Evolutionary conservation across 129 eudicot species (phyloP), one percentile per base, ranked within the genome.

Genomic region (Flaveria robusta): DNA sequence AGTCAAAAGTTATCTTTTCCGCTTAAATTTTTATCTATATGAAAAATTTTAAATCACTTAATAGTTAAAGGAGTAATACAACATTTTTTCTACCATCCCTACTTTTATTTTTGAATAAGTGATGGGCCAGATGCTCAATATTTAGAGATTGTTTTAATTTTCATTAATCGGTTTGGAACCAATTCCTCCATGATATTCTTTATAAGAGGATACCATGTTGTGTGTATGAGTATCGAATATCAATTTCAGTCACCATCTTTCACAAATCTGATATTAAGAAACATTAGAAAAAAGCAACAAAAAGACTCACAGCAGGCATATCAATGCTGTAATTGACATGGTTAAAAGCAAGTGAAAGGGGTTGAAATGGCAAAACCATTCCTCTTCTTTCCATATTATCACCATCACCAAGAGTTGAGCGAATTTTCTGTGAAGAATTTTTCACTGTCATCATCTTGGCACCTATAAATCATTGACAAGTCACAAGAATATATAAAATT

Each of bases 341-440:
- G 68, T 88, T 81, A 69, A 92, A 90, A 58, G 87, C 94, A 68
- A 92, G 84, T 23, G 98, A 90, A 81, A 90, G 75, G 11, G 95
- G 98, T 47, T 76, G 88, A 83, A 90, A 92, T 14, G 98, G 98
- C 65, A 92, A 83, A 76, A 90, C 90, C 96, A 90, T 90, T 83
- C 92, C 92, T 80, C 75, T 86, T 77, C 64, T 86, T 23, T 76
- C 73, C 72, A 62, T 74, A 47, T 34, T 68, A 66, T 66, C 81
- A 78, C 37, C 52, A 45, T 47, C 79, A 49, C 64, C 71, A 77
- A 43, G 34, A 43, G 50, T n/a, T 51, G 71, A 70, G 20, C 54
- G 77, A 19, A 20, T 59, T 45, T 56, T 29, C 65, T 41, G 18
- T 9, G 39, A 27, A 77, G 16, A 68, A 18, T 34, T 43, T 69